Evolutionary conservation across 176 grass and related monocot species (phyloP), one percentile per base, ranked within the genome.

Genomic region (Hsuehochloa calcarea): DNA sequence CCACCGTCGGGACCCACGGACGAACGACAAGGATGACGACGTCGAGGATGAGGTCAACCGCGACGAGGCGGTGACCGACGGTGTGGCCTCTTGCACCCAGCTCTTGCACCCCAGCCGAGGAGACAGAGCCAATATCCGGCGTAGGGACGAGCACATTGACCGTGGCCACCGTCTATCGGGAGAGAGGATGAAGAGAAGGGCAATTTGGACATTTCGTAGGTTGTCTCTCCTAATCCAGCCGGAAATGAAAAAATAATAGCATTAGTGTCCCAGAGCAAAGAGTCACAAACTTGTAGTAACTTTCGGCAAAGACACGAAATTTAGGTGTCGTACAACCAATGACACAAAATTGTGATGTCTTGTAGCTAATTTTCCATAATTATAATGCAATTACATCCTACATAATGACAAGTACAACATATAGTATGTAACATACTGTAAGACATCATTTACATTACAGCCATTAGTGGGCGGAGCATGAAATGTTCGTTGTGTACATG

Each of bases 1-100:
- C 96, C 96, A 98, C 3, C 91, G 87, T 50, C 92, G 78, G 43
- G 91, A 95, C 74, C 85, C 87, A 67, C 93, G 91, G 34, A 55
- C 47, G 9, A 88, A 88, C 40, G 88, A 80, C 0, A 91, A 85
- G 1, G 94, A 55, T 0, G 89, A 92, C 0, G 93, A 97, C 16
- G 82, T 67, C 55, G 88, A 90, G 19, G 92, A 91, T 9, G 86
- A 85, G 0, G 88, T 84, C 27, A 89, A 87, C 29, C 88, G 82
- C 1, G 85, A 85, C 29, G 95, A 95, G 43, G 91, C 91, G 22
- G 91, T 90, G 41, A 87, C 91, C 1, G 83, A 75, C 31, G 87
- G 88, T 54, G 67, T 22, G 3, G 83, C 47, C 43, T 79, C 86
- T 35, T n/a, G n/a, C n/a, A n/a, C n/a, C n/a, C n/a, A n/a, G n/a